These are phyloP conservation scores for Daphne laureola DNA, from an alignment of 441 rosid genomes.

Conservation along the genomic window DNA sequence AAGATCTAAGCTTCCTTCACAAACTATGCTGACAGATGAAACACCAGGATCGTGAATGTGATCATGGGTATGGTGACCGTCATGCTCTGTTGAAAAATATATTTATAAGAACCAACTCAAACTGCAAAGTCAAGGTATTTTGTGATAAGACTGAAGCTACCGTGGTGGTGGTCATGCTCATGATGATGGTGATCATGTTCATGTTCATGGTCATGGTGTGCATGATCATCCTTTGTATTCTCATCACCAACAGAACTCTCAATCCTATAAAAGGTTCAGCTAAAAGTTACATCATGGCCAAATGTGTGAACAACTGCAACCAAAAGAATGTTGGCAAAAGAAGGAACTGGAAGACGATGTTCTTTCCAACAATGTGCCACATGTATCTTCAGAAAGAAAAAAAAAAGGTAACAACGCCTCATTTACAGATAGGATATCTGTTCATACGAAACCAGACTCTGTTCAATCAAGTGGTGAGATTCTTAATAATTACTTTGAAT, in stretches of 20 bases:
- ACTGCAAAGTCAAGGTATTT: constrained; percentile 12
- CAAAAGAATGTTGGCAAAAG: too few species aligned
- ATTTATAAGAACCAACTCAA: constrained; percentile 2
- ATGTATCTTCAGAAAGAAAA: too few species aligned
- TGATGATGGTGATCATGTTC: constrained; percentile 35
- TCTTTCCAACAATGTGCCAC: too few species aligned
- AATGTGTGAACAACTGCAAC: too few species aligned
- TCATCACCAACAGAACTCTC: constrained; percentile 66
- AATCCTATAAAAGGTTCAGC: constrained; percentile 41
- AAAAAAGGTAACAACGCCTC: too few species aligned
- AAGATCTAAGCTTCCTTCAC: constrained; percentile 90
- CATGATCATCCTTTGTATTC: constrained; percentile 41
- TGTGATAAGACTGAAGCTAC: constrained; percentile 24
- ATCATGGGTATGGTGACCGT: constrained; percentile 65
- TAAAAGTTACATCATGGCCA: constrained; percentile 8
- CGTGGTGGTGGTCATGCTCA: constrained; percentile 53
- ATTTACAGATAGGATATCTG: too few species aligned
- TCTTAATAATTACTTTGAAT: too few species aligned
- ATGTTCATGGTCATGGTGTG: constrained; percentile 25
- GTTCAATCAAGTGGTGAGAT: too few species aligned
- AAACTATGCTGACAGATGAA: constrained; percentile 87
- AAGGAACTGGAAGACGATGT: too few species aligned
- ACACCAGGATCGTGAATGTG: constrained; percentile 94
- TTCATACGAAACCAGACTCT: too few species aligned
- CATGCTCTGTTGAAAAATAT: too few species aligned